phyloP scores from a whole-genome alignment of 139 green algal genomes.

The Chlorella sp. region DNA sequence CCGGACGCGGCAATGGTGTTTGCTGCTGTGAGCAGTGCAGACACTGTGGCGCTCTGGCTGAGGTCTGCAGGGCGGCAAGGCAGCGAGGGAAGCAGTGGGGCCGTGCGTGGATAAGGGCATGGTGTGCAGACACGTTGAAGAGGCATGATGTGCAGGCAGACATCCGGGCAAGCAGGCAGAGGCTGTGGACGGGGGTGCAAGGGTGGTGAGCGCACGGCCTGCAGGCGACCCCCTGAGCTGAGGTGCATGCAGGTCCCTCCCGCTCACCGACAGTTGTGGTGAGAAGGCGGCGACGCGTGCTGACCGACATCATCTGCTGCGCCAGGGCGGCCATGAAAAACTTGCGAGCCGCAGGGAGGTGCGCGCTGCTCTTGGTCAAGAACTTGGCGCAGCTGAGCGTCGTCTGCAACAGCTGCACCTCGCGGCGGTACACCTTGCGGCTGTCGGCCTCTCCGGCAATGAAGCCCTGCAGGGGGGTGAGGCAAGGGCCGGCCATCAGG shows the following conservation, averaged over 20 bases:
- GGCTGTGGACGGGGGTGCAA: not conserved
- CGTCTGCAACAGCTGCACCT: constrained; percentile 11
- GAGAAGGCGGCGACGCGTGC: not conserved
- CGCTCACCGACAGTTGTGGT: not conserved
- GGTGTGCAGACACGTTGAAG: too few species aligned
- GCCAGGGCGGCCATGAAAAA: not conserved
- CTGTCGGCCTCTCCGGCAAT: not conserved
- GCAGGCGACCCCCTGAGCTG: not conserved
- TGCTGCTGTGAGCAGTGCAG: not conserved
- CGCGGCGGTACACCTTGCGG: constrained; percentile 4
- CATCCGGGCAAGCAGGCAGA: not conserved
- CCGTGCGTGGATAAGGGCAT: not conserved
- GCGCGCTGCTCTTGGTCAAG: not conserved
- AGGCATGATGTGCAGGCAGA: not conserved
- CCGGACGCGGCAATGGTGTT: not conserved
- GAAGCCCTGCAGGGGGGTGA: not conserved
- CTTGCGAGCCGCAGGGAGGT: not conserved
- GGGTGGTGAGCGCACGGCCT: not conserved
- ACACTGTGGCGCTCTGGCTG: not conserved
- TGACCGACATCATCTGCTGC: not conserved
- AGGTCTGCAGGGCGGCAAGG: constrained; percentile 4
- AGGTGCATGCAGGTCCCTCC: too few species aligned
- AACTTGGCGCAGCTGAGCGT: not conserved
- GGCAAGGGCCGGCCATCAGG: not conserved
- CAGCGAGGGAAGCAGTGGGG: not conserved